Percentiles rank a stretch among this genome's conserved stretches.
Evolutionary conservation across 208 protist species (phyloP).

Genomic region (Crithidia sp.): DNA sequence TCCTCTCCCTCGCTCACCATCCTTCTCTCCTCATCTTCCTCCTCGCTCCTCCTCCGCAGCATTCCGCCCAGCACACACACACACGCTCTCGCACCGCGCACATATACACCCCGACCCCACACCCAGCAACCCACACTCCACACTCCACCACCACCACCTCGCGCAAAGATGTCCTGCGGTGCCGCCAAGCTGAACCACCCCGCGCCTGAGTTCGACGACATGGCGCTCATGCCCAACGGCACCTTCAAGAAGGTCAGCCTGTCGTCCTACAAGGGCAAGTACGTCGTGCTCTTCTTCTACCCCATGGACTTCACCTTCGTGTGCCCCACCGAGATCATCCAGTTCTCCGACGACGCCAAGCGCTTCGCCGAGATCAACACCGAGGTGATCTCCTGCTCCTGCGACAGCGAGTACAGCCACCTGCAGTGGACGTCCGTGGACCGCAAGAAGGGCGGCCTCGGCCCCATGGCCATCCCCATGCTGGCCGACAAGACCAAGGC

Average conservation of each 20-base stretch:
- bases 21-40: no score
- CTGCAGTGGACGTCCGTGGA: slow-evolving; percentile 95
- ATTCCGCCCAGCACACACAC: no score
- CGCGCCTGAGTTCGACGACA: slow-evolving; percentile 90
- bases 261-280: slow-evolving; percentile 93
- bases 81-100: no score
- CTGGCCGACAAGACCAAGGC: slow-evolving; percentile 95
- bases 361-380: slow-evolving; percentile 90
- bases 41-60: no score
- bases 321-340: slow-evolving; percentile 97
- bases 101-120: no score
- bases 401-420: slow-evolving; percentile 97
- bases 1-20: no score
- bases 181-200: slow-evolving; percentile 73
- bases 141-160: neutral
- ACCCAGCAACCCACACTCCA: neutral
- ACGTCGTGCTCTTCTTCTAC: slow-evolving; percentile 97
- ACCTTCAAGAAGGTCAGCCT: slow-evolving; percentile 94
- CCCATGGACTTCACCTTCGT: slow-evolving; percentile 98
- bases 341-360: slow-evolving; percentile 93
- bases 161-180: slow-evolving; percentile 16
- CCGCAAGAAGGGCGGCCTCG: slow-evolving; percentile 98
- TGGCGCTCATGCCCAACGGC: slow-evolving; percentile 93
- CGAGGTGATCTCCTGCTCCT: slow-evolving; percentile 93
- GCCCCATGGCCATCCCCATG: slow-evolving; percentile 95